Base-by-base conservation (phyloP, 1,139 yeast species). In the Protomyces inundatus region DNA sequence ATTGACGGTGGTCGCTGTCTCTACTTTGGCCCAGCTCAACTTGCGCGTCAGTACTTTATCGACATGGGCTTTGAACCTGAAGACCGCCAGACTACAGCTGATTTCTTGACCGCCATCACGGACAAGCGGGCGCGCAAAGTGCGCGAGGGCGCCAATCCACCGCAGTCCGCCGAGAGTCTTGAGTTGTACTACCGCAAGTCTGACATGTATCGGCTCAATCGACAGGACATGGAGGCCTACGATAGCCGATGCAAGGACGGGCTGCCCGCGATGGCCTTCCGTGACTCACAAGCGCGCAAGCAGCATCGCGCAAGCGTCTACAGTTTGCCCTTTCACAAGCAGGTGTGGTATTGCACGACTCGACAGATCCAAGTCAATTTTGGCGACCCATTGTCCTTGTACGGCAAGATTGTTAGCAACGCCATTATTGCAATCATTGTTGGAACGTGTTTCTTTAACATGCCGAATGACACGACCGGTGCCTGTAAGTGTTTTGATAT, bases 1-100 rank as follows among this genome's bases (percentile, higher is more conserved):
- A 76, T 89, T 52, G 87, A 88, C 71, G 84, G 83, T 68, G 96
- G 96, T 59, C 81, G 85, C 70, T 95, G 88, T 73, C 84, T 89
- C 64, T 89, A 74, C 74, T 88, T 79, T 71, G 96, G 96, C 66
- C 81, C 82, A 53, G 80, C 84, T 10, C 73, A 74, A 16, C 74
- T 77, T 45, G 95, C 93, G 3, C 84, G 82, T 68, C 76, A 77
- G 39, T 87, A 79, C 74, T 87, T 87, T 72, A 72, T 76, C 64
- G 79, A 78, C 50, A 83, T 87, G 87, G 93, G 93, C 36, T 87
- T 83, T 73, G 80, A 79, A 12, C 86, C 89, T 71, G 86, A 88
- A 46, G 79, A 81, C 48, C 83, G 95, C 74, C 90, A 86, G 76
- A 86, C 95, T 6, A 86, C 93, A 65, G 88, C 91, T 10, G 96